phyloP scores from a whole-genome alignment of 441 rosid genomes.

The Erodium trifolium region DNA sequence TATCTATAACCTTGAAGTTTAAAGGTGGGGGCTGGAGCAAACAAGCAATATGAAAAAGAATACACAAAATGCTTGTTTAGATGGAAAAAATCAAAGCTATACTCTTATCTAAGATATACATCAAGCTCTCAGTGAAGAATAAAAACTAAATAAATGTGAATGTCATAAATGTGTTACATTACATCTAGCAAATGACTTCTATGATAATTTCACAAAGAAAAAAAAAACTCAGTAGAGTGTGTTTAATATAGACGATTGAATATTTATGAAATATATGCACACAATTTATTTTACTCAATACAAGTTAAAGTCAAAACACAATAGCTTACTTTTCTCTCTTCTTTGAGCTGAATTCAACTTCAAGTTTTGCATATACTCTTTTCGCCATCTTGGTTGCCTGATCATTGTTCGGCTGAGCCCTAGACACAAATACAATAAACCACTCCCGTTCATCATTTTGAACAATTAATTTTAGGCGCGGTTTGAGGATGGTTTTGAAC shows the following conservation, averaged over 20 bases:
- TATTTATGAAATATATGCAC: background rate
- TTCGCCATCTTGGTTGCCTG: conserved; percentile 80
- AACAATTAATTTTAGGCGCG: conserved; percentile 80
- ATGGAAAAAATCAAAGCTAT: conserved; percentile 1
- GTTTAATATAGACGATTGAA: background rate
- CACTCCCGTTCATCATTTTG: conserved; percentile 95
- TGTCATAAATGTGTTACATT: background rate
- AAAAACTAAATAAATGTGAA: background rate
- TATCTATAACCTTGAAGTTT: background rate
- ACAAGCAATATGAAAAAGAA: background rate
- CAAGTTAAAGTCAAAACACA: conserved; percentile 10
- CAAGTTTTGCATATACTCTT: conserved; percentile 81
- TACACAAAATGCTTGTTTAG: background rate
- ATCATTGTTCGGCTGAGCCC: conserved; percentile 89
- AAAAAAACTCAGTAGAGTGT: background rate
- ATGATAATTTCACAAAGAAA: background rate
- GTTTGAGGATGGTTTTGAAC: conserved; percentile 88
- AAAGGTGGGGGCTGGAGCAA: background rate
- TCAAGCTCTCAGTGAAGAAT: background rate
- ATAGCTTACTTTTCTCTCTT: conserved; percentile 80
- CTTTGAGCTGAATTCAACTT: conserved; percentile 93
- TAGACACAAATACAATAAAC: conserved; percentile 94
- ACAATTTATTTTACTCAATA: conserved; percentile 1
- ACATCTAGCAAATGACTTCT: background rate
- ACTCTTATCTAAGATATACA: background rate